Evolutionary conservation across 2,329 filamentous ascomycete genomes (phyloP), one percentile per base, ranked within the genome.

Genomic region (Microcyclosporella mali): DNA sequence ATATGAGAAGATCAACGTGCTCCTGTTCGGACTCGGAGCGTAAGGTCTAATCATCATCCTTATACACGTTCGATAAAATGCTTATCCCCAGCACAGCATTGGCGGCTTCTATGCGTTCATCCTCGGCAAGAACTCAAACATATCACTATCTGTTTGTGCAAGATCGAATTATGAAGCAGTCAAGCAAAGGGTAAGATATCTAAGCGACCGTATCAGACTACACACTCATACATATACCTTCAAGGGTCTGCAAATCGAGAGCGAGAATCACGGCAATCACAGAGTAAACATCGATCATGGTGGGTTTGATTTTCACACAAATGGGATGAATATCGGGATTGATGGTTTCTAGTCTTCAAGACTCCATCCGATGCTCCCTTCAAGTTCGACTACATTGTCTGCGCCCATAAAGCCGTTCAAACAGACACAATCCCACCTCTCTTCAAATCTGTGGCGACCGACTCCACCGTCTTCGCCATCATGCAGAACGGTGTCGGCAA

Each of bases 401-500:
- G 72, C 39, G 66, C 64, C 19, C 66, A 65, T 50, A 74, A 75
- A 60, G 69, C 66, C 25, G 66, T 71, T 30, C 57, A 67, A 2
- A 54, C 63, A 28, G 42, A 54, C 1, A 49, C 59, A 2, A 50
- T 66, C 19, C 66, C 69, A 3, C 54, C 60, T 3, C 66, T 49
- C 51, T 66, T 74, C 43, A 52, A 53, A 18, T 58, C 66, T 1
- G 68, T 65, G 1, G 56, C 71, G 3, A 60, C 55, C 4, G 55
- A 59, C 6, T 50, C 63, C 33, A 80, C 77, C 0, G 70, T 73
- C 0, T 74, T 82, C 34, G 75, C 78, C 9, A 71, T 82, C 1
- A 70, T 81, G n/a, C 78, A 82, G 48, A 82, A 82, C 52, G 79
- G 79, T 1, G 73, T 82, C 17, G 71, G 70, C 1, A 80, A 81